Evolutionary conservation across 2,329 filamentous ascomycete genomes (phyloP), one percentile per base, ranked within the genome.

Genomic region (Hypomyces perniciosus): DNA sequence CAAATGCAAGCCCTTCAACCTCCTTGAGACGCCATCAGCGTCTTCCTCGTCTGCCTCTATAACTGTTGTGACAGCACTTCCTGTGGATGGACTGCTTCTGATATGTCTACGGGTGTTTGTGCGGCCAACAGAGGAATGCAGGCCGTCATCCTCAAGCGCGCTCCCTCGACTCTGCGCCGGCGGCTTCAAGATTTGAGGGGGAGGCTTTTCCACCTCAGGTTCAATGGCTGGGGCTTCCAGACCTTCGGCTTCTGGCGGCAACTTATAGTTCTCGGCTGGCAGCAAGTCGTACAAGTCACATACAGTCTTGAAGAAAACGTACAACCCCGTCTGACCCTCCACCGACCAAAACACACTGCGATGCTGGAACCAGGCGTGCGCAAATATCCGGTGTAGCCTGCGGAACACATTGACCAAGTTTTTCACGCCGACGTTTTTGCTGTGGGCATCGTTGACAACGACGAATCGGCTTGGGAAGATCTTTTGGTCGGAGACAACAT

Each of bases 321-420:
- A 99, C 8, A 99, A 73, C 1, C 93, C 93, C n/a, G 89, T 90
- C 65, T 90, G 83, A 8, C 82, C 81, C 71, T 99, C 93, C 1
- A 97, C 86, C 38, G 88, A 84, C 90, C 92, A 97, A 68, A 97
- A 99, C 48, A 96, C 89, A 50, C 87, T 86, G 42, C 91, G 83
- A 68, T 99, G 93, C 71, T 96, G 90, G 68, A 96, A 99, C 93
- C 93, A 99, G 6, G 93, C 93, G 66, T 99, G 93, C 43, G 93
- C 93, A 65, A 97, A 99, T 69, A 99, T 97, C 54, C 93, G 83
- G 68, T 99, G 95, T 45, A 97, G 81, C 10, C 93, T 81, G 50
- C 93, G 82, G 70, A 99, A 97, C 51, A 99, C 92, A 67, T 96
- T 97, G 60, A 92, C 87, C 53, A 99, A 76, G 66, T 95, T 92